phyloP scores from a whole-genome alignment of 2,329 filamentous ascomycete species.

The Ceratocystis alfenasii region DNA sequence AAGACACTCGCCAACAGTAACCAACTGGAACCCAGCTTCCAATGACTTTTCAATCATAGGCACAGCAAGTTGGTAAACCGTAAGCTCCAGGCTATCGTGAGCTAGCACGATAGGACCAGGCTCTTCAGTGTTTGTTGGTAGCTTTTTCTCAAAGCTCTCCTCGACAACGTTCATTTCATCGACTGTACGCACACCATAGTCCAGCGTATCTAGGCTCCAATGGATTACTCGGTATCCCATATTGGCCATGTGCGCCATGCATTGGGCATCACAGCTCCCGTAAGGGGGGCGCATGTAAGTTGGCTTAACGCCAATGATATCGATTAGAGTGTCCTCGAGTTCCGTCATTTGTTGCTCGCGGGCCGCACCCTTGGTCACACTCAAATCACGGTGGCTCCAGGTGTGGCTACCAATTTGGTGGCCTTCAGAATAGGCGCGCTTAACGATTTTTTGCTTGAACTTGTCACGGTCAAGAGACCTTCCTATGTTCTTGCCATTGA shows the following conservation, averaged over 20 bases:
- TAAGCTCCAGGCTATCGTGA: conserved; percentile 41
- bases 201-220: conserved; percentile 49
- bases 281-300: conserved; percentile 37
- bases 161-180: conserved; percentile 39
- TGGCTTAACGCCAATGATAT: conserved; percentile 34
- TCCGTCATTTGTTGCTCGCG: conserved; percentile 33
- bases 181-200: conserved; percentile 43
- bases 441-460: conserved; percentile 25
- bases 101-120: conserved; percentile 40
- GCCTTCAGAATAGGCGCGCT: conserved; percentile 40
- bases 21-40: conserved; percentile 20
- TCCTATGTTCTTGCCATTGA: conserved; percentile 31
- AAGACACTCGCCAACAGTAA: conserved; percentile 37
- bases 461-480: conserved; percentile 23
- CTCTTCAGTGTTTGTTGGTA: conserved; percentile 23
- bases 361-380: conserved; percentile 29
- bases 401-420: conserved; percentile 50
- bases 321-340: conserved; percentile 36
- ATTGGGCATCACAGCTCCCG: conserved; percentile 33
- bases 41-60: conserved; percentile 21
- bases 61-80: conserved; percentile 32
- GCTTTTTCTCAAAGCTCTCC: conserved; percentile 27
- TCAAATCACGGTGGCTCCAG: conserved; percentile 37
- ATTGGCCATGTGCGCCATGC: conserved; percentile 29
- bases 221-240: conserved; percentile 46